phyloP scores from a whole-genome alignment of 148 eudicot species.

The Vaccinium darrowii region DNA sequence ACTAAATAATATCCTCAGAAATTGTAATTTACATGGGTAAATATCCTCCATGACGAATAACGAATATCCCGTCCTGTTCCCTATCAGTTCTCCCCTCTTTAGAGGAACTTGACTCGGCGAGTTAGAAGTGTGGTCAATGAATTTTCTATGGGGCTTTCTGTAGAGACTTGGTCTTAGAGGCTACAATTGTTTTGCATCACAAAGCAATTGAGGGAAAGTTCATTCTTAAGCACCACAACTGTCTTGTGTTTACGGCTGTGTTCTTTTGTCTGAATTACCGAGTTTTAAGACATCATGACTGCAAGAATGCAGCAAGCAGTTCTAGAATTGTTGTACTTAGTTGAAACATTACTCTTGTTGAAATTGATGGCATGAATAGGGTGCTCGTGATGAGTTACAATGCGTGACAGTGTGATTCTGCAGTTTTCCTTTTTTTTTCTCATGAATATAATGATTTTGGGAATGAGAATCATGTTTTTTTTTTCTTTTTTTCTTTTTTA shows the following conservation, averaged over 20 bases:
- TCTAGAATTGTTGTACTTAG: neutral
- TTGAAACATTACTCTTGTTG: neutral
- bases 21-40: neutral
- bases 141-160: neutral
- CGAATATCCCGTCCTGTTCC: neutral
- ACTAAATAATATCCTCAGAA: neutral
- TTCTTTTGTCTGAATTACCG: neutral
- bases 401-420: neutral
- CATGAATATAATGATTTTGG: neutral
- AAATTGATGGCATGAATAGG: neutral
- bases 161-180: neutral
- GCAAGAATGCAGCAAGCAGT: neutral
- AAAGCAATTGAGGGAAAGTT: neutral
- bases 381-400: neutral
- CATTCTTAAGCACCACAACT: neutral
- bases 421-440: neutral
- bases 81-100: neutral
- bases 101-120: neutral
- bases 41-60: neutral
- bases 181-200: neutral
- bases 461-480: neutral
- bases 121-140: neutral
- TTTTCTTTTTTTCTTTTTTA: no score
- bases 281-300: neutral
- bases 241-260: neutral